Evolutionary conservation across 371 early-diverging fungal species (phyloP).

Genomic region (Saksenaea oblongispora): DNA sequence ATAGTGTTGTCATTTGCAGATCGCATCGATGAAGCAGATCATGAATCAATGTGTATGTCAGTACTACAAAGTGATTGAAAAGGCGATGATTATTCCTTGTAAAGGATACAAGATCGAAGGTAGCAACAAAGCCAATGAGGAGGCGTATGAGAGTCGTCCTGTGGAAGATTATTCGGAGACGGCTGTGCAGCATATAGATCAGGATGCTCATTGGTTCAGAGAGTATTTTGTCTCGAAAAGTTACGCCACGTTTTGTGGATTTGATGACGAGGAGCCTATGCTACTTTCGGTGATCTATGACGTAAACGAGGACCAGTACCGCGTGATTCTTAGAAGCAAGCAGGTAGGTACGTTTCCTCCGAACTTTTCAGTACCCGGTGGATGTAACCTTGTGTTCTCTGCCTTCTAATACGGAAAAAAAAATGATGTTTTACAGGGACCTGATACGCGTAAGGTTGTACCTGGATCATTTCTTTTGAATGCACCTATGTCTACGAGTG

Average conservation of each 20-base stretch:
- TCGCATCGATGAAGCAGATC: slow-evolving; percentile 24
- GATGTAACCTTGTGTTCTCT: background rate
- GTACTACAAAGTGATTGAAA: slow-evolving; percentile 36
- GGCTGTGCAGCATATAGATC: slow-evolving; percentile 33
- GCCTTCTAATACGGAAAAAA: background rate
- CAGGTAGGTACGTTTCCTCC: slow-evolving; percentile 13
- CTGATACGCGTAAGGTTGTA: slow-evolving; percentile 23
- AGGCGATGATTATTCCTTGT: slow-evolving; percentile 39
- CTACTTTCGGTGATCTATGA: slow-evolving; percentile 24
- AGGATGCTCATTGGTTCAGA: slow-evolving; percentile 33
- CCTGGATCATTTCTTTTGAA: slow-evolving; percentile 20
- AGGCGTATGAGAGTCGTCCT: background rate
- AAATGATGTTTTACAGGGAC: background rate
- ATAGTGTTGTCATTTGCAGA: background rate
- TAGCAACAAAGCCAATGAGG: slow-evolving; percentile 11
- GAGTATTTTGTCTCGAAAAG: slow-evolving; percentile 15
- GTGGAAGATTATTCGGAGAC: slow-evolving; percentile 9
- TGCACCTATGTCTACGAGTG: slow-evolving; percentile 11
- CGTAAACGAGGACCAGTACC: slow-evolving; percentile 15
- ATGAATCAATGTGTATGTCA: slow-evolving; percentile 39
- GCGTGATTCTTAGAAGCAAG: slow-evolving; percentile 26
- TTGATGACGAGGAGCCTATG: slow-evolving; percentile 9
- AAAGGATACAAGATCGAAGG: slow-evolving; percentile 43
- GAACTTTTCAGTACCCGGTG: background rate
- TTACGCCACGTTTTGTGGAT: background rate